Evolutionary conservation across 1,284 basidiomycete genomes (phyloP).

Genomic region (Tilletia horrida): DNA sequence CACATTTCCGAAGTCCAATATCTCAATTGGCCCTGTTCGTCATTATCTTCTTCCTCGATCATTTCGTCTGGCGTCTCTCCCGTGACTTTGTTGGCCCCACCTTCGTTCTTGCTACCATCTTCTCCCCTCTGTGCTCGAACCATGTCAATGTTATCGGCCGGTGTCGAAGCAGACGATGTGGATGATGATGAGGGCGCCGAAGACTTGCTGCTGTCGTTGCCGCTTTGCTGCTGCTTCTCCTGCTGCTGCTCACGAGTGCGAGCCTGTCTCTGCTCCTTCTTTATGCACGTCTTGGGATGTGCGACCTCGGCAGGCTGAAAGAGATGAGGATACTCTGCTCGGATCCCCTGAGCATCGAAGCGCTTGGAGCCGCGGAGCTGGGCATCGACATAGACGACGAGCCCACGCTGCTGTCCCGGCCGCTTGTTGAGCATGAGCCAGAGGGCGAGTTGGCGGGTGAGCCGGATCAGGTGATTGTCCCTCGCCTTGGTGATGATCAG

Average conservation of each 20-base stretch:
- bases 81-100: not conserved
- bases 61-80: not conserved
- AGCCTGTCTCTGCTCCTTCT: not conserved
- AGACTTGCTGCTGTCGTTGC: not conserved
- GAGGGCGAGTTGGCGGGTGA: slow-evolving; percentile 82
- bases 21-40: slow-evolving; percentile 74
- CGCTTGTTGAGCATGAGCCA: slow-evolving; percentile 46
- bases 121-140: slow-evolving; percentile 7
- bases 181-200: too few relatives aligned
- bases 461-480: slow-evolving; percentile 90
- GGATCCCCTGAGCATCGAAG: slow-evolving; percentile 87
- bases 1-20: slow-evolving; percentile 99
- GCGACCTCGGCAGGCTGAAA: slow-evolving; percentile 64
- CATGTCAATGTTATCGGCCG: slow-evolving; percentile 18
- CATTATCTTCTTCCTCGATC: slow-evolving; percentile 57
- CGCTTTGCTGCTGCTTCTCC: slow-evolving; percentile 23
- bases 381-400: slow-evolving; percentile 74
- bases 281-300: slow-evolving; percentile 11
- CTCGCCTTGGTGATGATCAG: slow-evolving; percentile 97
- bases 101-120: not conserved
- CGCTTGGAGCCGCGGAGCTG: slow-evolving; percentile 87
- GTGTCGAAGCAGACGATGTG: too few relatives aligned
- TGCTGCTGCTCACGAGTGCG: not conserved
- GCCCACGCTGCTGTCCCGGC: slow-evolving; percentile 6
- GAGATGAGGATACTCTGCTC: slow-evolving; percentile 79